Evolutionary conservation across 2,329 filamentous ascomycete species (phyloP).

Genomic region (Diaporthe caulivora): DNA sequence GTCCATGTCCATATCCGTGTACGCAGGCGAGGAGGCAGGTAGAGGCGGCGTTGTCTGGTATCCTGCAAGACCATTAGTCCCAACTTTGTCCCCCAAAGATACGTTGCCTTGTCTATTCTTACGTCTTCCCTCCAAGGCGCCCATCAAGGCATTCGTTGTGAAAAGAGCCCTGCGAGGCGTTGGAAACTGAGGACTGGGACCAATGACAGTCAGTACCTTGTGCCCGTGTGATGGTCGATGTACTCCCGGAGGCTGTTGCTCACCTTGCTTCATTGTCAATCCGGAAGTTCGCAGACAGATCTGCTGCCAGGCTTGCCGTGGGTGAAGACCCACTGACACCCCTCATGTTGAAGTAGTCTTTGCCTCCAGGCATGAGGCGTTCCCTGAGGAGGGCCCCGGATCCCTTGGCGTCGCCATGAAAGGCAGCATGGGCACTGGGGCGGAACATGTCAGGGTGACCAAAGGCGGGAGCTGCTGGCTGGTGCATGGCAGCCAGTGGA

Average conservation of each 20-base stretch:
- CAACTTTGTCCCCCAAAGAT: conserved; percentile 20
- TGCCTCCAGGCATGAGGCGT: conserved; percentile 67
- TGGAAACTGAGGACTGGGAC: conserved; percentile 79
- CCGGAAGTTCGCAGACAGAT: conserved; percentile 96
- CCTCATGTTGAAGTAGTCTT: conserved; percentile 87
- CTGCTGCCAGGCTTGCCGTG: conserved; percentile 88
- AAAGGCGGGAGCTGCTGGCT: conserved; percentile 75
- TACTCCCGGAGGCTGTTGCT: conserved; percentile 44
- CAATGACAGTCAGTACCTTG: conserved; percentile 40
- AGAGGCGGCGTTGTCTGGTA: conserved; percentile 87
- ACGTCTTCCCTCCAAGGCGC: conserved; percentile 69
- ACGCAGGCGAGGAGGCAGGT: conserved; percentile 82
- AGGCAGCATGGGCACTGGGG: conserved; percentile 59
- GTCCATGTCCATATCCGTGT: conserved; percentile 64
- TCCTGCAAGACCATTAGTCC: conserved; percentile 62
- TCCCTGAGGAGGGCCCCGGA: conserved; percentile 84
- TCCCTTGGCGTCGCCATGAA: conserved; percentile 68
- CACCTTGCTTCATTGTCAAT: conserved; percentile 89
- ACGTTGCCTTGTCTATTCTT: conserved; percentile 50
- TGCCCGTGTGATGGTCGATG: neutral
- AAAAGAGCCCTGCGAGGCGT: conserved; percentile 90
- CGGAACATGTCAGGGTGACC: conserved; percentile 67
- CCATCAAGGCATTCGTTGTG: conserved; percentile 77
- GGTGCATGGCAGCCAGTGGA: conserved; percentile 93
- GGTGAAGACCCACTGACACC: conserved; percentile 88